Evolutionary conservation across 225 moss, liverwort and hornwort species (phyloP).

Genomic region (Physcomitrellopsis africana): DNA sequence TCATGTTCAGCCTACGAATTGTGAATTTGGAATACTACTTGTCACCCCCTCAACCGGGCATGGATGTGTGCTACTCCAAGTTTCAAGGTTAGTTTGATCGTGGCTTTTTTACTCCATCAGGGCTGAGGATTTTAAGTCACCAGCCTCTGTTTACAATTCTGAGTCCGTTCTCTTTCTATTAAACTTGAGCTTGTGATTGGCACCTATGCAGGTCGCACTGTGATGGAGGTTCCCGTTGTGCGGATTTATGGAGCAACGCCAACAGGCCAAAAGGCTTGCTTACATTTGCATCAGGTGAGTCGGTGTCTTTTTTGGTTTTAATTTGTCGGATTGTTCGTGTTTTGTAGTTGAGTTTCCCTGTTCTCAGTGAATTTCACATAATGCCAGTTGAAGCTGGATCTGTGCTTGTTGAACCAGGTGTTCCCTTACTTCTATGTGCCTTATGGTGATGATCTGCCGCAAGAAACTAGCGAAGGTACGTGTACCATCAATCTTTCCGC

Average conservation of each 20-base stretch:
- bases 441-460: constrained; percentile 89
- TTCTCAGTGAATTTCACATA: background rate
- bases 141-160: background rate
- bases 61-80: constrained; percentile 95
- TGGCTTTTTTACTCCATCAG: background rate
- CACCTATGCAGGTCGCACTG: constrained; percentile 69
- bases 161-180: background rate
- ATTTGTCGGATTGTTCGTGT: constrained; percentile 5
- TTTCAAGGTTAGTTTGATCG: constrained; percentile 73
- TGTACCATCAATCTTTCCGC: background rate
- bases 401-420: constrained; percentile 52
- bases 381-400: constrained; percentile 9
- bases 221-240: constrained; percentile 85
- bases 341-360: background rate
- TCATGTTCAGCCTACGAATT: constrained; percentile 90
- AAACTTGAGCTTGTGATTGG: constrained; percentile 10
- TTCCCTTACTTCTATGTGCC: constrained; percentile 96
- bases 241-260: constrained; percentile 93
- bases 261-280: constrained; percentile 88
- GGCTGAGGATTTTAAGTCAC: background rate
- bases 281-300: constrained; percentile 90
- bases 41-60: constrained; percentile 79
- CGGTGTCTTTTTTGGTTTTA: background rate
- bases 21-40: constrained; percentile 92
- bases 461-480: constrained; percentile 84